A percentile compares a stretch with the other conserved stretches of the same genome.
Evolutionary conservation across 2,329 filamentous ascomycete genomes (phyloP).

Genomic region (Lasiodiplodia sp.): DNA sequence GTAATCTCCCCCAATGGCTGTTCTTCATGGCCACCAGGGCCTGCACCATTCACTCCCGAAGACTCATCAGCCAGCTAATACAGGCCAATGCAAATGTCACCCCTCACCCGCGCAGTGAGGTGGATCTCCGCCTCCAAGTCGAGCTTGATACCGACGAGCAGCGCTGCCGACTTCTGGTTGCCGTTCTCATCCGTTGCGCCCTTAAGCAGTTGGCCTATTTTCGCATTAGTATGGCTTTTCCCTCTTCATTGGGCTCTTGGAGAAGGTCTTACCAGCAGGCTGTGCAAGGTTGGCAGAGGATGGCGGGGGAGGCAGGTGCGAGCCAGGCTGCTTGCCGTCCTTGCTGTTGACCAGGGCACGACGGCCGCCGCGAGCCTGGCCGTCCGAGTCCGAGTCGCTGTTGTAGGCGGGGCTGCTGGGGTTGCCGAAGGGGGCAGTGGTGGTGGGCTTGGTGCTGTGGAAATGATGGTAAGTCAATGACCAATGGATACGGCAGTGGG

Average conservation of each 20-base stretch:
- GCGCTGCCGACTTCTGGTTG: slow-evolving; percentile 63
- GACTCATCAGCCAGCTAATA: slow-evolving; percentile 50
- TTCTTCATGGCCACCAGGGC: not conserved
- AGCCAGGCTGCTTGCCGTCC: slow-evolving; percentile 17
- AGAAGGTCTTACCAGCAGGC: slow-evolving; percentile 12
- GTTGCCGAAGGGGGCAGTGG: slow-evolving; percentile 23
- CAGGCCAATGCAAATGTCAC: slow-evolving; percentile 67
- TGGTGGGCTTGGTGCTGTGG: slow-evolving; percentile 14
- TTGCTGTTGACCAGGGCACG: slow-evolving; percentile 21
- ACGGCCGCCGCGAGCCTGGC: slow-evolving; percentile 22
- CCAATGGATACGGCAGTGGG: not conserved
- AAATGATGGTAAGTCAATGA: not conserved
- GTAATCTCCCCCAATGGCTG: not conserved
- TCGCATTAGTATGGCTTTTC: not conserved
- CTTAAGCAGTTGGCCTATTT: slow-evolving; percentile 62
- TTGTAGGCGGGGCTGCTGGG: slow-evolving; percentile 10
- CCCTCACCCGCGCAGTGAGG: slow-evolving; percentile 65
- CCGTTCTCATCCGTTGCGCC: slow-evolving; percentile 65
- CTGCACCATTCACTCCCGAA: not conserved
- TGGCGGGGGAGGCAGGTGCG: not conserved
- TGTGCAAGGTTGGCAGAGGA: slow-evolving; percentile 16
- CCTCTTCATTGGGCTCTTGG: not conserved
- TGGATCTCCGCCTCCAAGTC: slow-evolving; percentile 70
- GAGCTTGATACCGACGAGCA: slow-evolving; percentile 69
- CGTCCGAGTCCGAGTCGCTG: slow-evolving; percentile 27